phyloP scores from a whole-genome alignment of 108 stramenopile species.

The Epithemia pelagica region DNA sequence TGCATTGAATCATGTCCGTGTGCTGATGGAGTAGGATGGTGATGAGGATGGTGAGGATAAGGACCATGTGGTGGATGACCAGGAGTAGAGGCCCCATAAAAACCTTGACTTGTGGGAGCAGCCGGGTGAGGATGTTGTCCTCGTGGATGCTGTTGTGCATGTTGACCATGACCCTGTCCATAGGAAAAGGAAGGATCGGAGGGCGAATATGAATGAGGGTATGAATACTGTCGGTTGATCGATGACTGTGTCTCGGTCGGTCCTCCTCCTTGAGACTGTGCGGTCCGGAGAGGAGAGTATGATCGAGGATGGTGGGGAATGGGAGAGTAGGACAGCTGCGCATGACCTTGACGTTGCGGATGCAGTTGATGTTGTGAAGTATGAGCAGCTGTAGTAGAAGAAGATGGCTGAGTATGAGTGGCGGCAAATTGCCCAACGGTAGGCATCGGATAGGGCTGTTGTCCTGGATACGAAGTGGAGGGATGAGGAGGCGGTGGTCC shows the following conservation, averaged over 20 bases:
- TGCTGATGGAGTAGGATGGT: no score
- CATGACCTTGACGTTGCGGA: background rate
- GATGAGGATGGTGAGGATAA: background rate
- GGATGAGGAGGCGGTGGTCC: background rate
- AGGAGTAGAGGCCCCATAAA: no score
- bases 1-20: no score
- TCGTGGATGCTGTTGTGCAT: no score
- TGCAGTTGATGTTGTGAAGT: background rate
- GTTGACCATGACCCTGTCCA: background rate
- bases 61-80: no score
- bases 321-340: background rate
- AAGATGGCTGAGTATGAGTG: background rate
- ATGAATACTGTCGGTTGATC: background rate
- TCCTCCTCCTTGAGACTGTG: no score
- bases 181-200: background rate
- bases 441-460: background rate
- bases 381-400: no score
- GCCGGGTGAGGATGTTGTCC: no score
- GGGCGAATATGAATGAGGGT: background rate
- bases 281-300: background rate
- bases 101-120: background rate
- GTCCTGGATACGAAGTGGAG: background rate
- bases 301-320: background rate
- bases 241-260: no score
- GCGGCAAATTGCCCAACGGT: background rate